Percentiles rank a stretch among this genome's conserved stretches.
These are phyloP conservation scores for Chlorencoelia australis DNA, from an alignment of 2,329 filamentous ascomycete genomes.

Conservation along the genomic window DNA sequence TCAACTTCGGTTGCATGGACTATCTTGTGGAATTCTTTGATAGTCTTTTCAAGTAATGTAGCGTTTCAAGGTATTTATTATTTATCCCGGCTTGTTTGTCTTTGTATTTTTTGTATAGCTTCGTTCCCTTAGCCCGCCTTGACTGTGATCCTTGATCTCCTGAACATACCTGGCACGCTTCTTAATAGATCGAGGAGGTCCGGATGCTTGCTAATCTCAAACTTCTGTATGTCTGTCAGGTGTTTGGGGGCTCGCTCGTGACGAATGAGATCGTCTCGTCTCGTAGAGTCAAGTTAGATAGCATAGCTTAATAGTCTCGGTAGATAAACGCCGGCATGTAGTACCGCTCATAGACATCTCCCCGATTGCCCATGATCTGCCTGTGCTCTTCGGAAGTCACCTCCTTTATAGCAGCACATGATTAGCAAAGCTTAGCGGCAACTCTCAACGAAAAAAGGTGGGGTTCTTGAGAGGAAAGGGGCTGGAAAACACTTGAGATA, in stretches of 20 bases:
- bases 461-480: not conserved
- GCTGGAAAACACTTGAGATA: not conserved
- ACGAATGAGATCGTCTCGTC: conserved; percentile 10
- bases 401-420: conserved; percentile 9
- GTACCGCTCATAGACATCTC: conserved; percentile 14
- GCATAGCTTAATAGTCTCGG: conserved; percentile 14
- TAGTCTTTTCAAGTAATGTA: conserved; percentile 12
- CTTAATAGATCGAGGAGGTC: conserved; percentile 9
- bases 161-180: conserved; percentile 4
- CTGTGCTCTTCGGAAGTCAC: conserved; percentile 16
- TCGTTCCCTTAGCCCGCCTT: conserved; percentile 13
- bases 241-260: conserved; percentile 9
- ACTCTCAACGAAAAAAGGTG: too few species aligned
- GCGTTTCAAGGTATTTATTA: conserved; percentile 12
- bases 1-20: conserved; percentile 16
- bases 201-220: conserved; percentile 12
- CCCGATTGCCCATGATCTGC: conserved; percentile 14
- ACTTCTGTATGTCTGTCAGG: conserved; percentile 14
- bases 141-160: conserved; percentile 14
- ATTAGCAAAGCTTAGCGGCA: conserved; percentile 7
- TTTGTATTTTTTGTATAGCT: conserved; percentile 10
- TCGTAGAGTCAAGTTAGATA: conserved; percentile 14
- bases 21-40: conserved; percentile 17
- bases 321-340: conserved; percentile 17
- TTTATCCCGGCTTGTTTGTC: conserved; percentile 13